Evolutionary conservation across 257 asterid genomes (phyloP).

Genomic region (Capsicum rhomboideum): DNA sequence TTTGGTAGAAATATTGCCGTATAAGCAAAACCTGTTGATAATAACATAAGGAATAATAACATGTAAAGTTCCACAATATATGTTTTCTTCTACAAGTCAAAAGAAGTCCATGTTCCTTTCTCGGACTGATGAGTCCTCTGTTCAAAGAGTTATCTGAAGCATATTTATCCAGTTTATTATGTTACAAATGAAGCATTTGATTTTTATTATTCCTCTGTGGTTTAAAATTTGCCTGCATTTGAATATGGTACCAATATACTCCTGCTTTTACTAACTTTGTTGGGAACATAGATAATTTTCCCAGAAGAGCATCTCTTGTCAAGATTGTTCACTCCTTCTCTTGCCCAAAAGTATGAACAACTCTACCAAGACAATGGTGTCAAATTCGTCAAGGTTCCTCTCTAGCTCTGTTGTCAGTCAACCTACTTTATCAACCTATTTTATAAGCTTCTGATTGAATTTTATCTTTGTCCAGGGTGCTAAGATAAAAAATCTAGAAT

Average conservation of each 20-base stretch:
- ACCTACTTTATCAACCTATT: not conserved
- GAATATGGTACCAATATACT: not conserved
- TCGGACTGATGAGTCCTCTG: not conserved
- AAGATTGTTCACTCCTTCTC: constrained; percentile 78
- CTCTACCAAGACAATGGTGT: constrained; percentile 75
- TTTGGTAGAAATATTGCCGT: not conserved
- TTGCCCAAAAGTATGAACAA: constrained; percentile 77
- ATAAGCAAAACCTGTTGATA: not conserved
- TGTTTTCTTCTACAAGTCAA: not conserved
- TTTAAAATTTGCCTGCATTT: constrained; percentile 1
- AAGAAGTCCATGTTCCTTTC: not conserved
- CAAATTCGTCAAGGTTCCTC: constrained; percentile 64
- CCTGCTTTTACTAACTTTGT: constrained; percentile 3
- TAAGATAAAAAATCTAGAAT: constrained; percentile 59
- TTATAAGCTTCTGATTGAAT: constrained; percentile 5
- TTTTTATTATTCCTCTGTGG: not conserved
- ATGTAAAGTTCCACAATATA: not conserved
- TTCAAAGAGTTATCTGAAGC: not conserved
- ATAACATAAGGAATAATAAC: not conserved
- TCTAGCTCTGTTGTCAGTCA: not conserved
- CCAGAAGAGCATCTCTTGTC: constrained; percentile 85
- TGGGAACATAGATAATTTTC: constrained; percentile 46
- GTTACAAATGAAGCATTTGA: not conserved
- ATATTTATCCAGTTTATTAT: not conserved
- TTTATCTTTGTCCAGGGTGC: constrained; percentile 52